Evolutionary conservation across 305 asterid genomes (phyloP).

Genomic region (Coffea humblotiana): DNA sequence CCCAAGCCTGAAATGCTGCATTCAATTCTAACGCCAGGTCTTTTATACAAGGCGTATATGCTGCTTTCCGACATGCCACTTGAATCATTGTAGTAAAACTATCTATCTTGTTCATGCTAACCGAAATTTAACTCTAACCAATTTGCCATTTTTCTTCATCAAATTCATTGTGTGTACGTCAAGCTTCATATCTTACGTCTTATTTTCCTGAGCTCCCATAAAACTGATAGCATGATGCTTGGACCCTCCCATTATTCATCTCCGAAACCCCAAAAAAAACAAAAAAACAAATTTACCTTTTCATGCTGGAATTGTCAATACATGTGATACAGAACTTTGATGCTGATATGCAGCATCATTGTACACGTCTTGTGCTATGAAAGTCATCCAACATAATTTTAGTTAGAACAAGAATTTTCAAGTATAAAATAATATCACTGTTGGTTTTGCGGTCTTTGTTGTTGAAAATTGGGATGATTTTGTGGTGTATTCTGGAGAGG

Average conservation of each 20-base stretch:
- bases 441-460: conserved; percentile 83
- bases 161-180: not conserved
- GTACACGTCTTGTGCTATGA: not conserved
- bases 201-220: not conserved
- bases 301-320: not conserved
- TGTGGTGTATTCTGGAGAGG: conserved; percentile 64
- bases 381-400: not conserved
- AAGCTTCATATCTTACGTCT: not conserved
- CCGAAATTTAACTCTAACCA: not conserved
- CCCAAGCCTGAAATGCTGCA: not conserved
- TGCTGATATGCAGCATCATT: not conserved
- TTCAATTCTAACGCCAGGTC: not conserved
- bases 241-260: not conserved
- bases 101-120: not conserved
- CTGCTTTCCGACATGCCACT: not conserved
- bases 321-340: not conserved
- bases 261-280: not conserved
- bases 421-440: conserved; percentile 29
- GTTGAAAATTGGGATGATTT: conserved; percentile 83
- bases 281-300: not conserved
- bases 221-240: not conserved
- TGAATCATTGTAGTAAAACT: not conserved
- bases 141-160: not conserved
- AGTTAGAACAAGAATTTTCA: too few relatives aligned
- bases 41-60: not conserved